Evolutionary conservation across 768 basidiomycete species (phyloP), one percentile per base, ranked within the genome.

Genomic region (Lyophyllum atratum): DNA sequence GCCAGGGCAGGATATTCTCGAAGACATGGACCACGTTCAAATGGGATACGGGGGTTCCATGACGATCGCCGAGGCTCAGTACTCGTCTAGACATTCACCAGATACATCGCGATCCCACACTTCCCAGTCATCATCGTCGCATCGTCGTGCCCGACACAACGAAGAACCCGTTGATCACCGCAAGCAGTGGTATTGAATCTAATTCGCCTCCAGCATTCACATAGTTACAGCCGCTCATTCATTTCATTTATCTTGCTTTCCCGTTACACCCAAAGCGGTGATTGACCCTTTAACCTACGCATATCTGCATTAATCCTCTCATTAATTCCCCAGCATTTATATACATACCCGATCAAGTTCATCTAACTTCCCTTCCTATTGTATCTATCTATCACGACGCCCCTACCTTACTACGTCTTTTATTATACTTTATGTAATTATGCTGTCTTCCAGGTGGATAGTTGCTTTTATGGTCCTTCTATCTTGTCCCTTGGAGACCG

Each of bases 111-210:
- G 74, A 49, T 62, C 70, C 28, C 68, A 71, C 62, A 63, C 60
- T 49, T 66, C 70, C 4, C 77, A 76, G 54, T 49, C 70, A 55
- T 49, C 70, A 55, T 71, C 75, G 37, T 70, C 79, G 8, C 73
- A 81, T 64, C 80, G 81, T 63, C 84, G 81, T 61, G 63, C 61
- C 51, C 72, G 74, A 64, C 69, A 68, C 59, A 72, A 70, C 52
- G 79, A 78, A 59, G 74, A 76, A 48, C 70, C 49, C 49, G 70
- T 72, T 46, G 82, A 82, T 65, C 72, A 75, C 61, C 78, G n/a
- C 3, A 28, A 47, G 15, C 46, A 80, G 68, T 85, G 80, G 80
- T 65, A 75, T 66, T 59, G 58, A 56, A 50, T 48, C 54, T 53
- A 45, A 55, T 57, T 59, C 60, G 56, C 55, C 64, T 66, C 69